Conservation (phyloP, 2,329 filamentous ascomycete genomes). For the Aspergillus sojae region DNA sequence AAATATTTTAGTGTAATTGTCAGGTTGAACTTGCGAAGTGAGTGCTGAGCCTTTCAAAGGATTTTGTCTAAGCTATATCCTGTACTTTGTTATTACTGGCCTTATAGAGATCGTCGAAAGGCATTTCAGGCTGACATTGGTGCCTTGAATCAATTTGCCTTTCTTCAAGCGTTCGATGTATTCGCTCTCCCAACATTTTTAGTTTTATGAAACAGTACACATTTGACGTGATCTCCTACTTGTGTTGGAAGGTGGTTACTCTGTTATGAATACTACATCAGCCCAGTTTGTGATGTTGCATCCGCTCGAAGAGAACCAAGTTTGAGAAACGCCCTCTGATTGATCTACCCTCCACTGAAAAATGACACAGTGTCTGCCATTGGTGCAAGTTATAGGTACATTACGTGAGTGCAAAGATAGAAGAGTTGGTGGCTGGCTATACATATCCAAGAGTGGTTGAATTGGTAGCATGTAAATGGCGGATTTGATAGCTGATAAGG, state of each 20-base stretch:
- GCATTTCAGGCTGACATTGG: no score
- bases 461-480: background rate
- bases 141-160: no score
- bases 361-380: background rate
- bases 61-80: no score
- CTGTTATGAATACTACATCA: background rate
- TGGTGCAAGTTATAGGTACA: background rate
- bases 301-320: background rate
- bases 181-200: background rate
- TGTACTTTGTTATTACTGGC: no score
- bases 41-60: no score
- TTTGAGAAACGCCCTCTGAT: background rate
- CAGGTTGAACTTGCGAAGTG: no score
- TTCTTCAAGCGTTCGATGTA: no score
- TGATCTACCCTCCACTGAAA: background rate
- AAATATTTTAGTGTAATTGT: no score
- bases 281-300: background rate
- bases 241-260: background rate
- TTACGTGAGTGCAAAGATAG: background rate
- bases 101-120: no score
- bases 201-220: background rate
- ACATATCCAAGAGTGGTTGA: background rate
- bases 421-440: background rate
- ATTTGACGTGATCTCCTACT: background rate
- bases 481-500: background rate